phyloP scores from a whole-genome alignment of 805 yeast species.

The Metschnikowia bowlesiae region DNA sequence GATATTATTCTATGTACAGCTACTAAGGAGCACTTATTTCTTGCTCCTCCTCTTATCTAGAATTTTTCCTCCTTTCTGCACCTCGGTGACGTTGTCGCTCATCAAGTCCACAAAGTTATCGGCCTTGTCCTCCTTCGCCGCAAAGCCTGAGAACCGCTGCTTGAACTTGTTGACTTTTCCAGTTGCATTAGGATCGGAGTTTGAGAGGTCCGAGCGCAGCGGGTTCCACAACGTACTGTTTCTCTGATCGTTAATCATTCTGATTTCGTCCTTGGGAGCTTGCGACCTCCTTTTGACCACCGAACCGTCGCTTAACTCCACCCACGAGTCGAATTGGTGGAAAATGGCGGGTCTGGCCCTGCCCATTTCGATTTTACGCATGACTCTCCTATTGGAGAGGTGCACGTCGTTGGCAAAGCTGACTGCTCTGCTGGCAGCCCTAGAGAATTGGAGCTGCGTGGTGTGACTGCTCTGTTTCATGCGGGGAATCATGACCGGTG shows the following conservation, averaged over 20 bases:
- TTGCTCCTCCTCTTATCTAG: slow-evolving; percentile 39
- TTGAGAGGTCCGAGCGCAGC: slow-evolving; percentile 68
- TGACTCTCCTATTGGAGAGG: slow-evolving; percentile 51
- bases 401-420: slow-evolving; percentile 36
- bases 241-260: slow-evolving; percentile 86
- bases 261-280: slow-evolving; percentile 80
- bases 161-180: slow-evolving; percentile 76
- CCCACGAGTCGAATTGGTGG: slow-evolving; percentile 80
- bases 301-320: slow-evolving; percentile 94
- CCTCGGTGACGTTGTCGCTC: slow-evolving; percentile 53
- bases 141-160: slow-evolving; percentile 51
- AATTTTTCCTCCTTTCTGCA: slow-evolving; percentile 53
- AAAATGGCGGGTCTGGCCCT: slow-evolving; percentile 92
- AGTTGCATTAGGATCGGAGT: slow-evolving; percentile 75
- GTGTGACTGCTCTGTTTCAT: neutral
- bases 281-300: slow-evolving; percentile 79
- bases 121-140: slow-evolving; percentile 18
- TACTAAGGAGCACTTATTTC: slow-evolving; percentile 14
- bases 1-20: neutral
- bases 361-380: slow-evolving; percentile 68
- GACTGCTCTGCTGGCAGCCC: slow-evolving; percentile 13
- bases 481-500: neutral
- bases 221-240: slow-evolving; percentile 88
- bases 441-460: slow-evolving; percentile 9
- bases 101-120: slow-evolving; percentile 58